Evolutionary conservation across 2,329 filamentous ascomycete species (phyloP).

Genomic region (Lasiodiplodia theobromae): DNA sequence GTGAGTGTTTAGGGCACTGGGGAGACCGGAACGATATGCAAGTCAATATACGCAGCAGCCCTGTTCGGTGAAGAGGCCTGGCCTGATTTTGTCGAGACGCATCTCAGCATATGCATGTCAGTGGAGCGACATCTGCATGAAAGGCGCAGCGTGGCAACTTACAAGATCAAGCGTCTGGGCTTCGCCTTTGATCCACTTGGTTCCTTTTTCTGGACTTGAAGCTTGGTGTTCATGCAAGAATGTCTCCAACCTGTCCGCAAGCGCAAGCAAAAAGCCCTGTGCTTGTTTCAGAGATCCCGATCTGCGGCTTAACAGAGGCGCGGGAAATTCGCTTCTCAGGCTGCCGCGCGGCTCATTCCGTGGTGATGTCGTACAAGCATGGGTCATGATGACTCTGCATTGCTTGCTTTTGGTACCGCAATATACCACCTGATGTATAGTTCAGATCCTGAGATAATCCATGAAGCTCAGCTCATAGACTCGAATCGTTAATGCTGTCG

Average conservation of each 20-base stretch:
- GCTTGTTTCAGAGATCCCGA: conserved; percentile 20
- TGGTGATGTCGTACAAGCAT: conserved; percentile 7
- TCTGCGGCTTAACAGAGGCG: background rate
- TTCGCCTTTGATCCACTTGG: background rate
- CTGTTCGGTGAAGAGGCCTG: background rate
- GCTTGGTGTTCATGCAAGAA: background rate
- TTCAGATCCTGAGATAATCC: background rate
- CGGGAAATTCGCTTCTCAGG: background rate
- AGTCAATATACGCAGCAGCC: background rate
- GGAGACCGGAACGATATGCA: background rate
- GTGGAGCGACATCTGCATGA: background rate
- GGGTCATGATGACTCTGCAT: background rate
- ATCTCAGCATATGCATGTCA: background rate
- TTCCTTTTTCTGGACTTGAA: background rate
- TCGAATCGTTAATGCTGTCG: too few relatives aligned
- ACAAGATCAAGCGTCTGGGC: background rate
- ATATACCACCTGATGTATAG: background rate
- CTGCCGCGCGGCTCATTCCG: conserved; percentile 7
- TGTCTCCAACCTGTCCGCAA: background rate
- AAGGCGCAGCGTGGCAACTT: background rate
- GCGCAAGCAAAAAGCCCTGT: background rate
- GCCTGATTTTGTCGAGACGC: conserved; percentile 4
- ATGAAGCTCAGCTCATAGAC: background rate
- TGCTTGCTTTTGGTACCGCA: conserved; percentile 9
- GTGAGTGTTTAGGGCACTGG: conserved; percentile 1